These are phyloP conservation scores for Exobasidium cylindrosporum DNA, from an alignment of 1,284 basidiomycete species.

Conservation along the genomic window DNA sequence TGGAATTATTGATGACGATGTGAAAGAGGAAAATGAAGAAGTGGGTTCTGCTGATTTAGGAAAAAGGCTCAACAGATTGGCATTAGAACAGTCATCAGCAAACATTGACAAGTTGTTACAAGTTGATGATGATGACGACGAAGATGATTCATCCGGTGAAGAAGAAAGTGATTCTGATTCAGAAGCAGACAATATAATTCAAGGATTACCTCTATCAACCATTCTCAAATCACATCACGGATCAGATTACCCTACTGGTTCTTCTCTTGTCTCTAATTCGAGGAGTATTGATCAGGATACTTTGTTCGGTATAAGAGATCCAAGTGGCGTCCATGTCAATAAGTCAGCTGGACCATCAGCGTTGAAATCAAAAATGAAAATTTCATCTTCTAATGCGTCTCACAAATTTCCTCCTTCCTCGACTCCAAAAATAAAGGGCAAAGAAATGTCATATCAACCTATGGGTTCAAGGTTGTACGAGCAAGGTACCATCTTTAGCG, in stretches of 20 bases:
- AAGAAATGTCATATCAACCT: not conserved
- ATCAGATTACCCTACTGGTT: not conserved
- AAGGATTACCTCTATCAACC: not conserved
- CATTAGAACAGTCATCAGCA: constrained; percentile 1
- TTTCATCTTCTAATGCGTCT: not conserved
- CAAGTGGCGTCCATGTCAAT: not conserved
- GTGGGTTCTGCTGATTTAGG: constrained; percentile 29
- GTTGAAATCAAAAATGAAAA: not conserved
- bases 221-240: not conserved
- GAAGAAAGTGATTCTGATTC: constrained; percentile 8
- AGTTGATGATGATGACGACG: constrained; percentile 10
- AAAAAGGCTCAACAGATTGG: constrained; percentile 24
- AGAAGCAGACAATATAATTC: not conserved
- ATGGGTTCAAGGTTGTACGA: constrained; percentile 29
- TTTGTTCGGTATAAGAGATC: constrained; percentile 38
- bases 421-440: not conserved
- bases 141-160: constrained; percentile 1
- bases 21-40: constrained; percentile 32
- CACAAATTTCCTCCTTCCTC: not conserved
- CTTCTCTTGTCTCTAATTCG: constrained; percentile 10
- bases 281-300: constrained; percentile 49
- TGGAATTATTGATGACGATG: constrained; percentile 39
- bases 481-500: constrained; percentile 41
- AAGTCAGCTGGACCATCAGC: not conserved
- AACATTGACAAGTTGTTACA: constrained; percentile 13